Percentiles rank a stretch among this genome's conserved stretches.
Conservation (phyloP, 345 rosid species). For the Eucalyptus pauciflora region DNA sequence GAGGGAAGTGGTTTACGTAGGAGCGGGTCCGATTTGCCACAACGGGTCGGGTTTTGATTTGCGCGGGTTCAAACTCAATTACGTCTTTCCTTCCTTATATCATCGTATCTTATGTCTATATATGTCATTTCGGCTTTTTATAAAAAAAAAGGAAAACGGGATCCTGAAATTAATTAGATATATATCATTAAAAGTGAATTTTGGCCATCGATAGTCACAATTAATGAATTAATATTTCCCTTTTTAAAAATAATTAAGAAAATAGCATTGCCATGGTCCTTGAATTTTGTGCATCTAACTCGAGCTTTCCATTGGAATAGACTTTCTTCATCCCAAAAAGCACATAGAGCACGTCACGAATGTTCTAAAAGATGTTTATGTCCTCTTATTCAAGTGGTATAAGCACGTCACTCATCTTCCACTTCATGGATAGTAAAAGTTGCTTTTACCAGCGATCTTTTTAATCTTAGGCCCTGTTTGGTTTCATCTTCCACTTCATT, state of each 20-base stretch:
- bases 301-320: fast-evolving
- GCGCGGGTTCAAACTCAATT: background rate
- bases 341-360: background rate
- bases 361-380: background rate
- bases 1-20: background rate
- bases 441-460: fast-evolving
- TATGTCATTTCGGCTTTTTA: background rate
- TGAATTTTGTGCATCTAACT: background rate
- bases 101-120: background rate
- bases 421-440: fast-evolving
- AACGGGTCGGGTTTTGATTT: background rate
- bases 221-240: background rate
- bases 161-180: background rate
- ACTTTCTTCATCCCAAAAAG: background rate
- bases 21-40: background rate
- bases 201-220: background rate
- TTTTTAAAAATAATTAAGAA: background rate
- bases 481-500: no score
- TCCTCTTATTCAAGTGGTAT: background rate
- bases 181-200: background rate
- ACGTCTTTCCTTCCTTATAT: background rate
- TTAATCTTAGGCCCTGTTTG: no score
- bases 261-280: fast-evolving
- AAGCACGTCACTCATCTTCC: fast-evolving
- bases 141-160: background rate